Percentiles rank a stretch among this genome's conserved stretches.
phyloP scores from a whole-genome alignment of 2,329 filamentous ascomycete species.

The Fusarium siculi region DNA sequence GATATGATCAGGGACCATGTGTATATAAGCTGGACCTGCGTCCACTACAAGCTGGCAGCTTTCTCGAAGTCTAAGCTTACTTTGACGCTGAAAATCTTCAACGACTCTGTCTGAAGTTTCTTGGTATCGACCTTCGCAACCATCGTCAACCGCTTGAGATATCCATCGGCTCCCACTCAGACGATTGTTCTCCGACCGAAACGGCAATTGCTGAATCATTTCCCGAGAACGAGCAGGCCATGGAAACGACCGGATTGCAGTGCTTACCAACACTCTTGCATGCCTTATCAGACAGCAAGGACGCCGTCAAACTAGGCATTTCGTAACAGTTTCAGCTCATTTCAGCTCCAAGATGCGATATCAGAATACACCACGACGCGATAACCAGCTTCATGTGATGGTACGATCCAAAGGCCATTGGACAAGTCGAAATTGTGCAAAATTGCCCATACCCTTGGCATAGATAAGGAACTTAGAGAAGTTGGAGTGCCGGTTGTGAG shows the following conservation, averaged over 20 bases:
- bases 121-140: neutral
- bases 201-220: neutral
- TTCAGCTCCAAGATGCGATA: constrained; percentile 2
- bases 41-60: constrained; percentile 6
- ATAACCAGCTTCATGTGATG: constrained; percentile 4
- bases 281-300: constrained; percentile 13
- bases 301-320: neutral
- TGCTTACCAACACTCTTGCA: neutral
- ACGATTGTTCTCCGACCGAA: neutral
- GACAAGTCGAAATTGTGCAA: neutral
- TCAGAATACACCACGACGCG: constrained; percentile 4
- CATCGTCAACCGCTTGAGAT: neutral
- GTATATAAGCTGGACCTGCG: constrained; percentile 43
- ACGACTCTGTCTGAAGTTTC: neutral
- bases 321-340: constrained; percentile 8
- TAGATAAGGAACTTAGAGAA: constrained; percentile 21
- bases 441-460: constrained; percentile 7
- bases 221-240: neutral
- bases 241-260: neutral
- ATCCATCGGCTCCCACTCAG: neutral
- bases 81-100: constrained; percentile 3
- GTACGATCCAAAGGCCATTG: neutral
- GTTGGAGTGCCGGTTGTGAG: constrained; percentile 1
- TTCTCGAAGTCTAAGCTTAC: constrained; percentile 24
- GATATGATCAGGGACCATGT: constrained; percentile 19